Evolutionary conservation across 2,329 filamentous ascomycete genomes (phyloP), one percentile per base, ranked within the genome.

Genomic region (Diplodia corticola): DNA sequence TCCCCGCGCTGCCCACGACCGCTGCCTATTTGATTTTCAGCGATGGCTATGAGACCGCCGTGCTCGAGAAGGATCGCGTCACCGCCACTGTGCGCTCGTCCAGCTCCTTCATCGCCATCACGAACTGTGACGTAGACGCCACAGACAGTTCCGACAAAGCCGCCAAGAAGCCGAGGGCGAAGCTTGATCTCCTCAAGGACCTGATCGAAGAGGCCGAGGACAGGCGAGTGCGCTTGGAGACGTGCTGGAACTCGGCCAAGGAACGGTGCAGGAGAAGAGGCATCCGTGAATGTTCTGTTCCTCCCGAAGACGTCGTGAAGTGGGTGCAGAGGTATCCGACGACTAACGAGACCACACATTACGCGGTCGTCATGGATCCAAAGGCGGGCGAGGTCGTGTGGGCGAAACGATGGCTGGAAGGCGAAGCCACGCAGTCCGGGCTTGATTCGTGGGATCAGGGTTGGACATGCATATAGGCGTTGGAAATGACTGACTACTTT

Each of bases 1-100:
- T 86, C 1, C 75, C 80, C 2, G 67, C 68, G 0, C 72, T 77
- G 2, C 78, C 75, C 1, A 83, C 83, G 0, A 83, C 86, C 17
- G 84, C 85, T 1, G 85, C 84, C 44, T 89, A 88, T 70, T 70
- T 88, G 1, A 82, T 83, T 33, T 81, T 88, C 68, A 83, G 84
- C 68, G 80, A 86, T 54, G 84, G 84, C 0, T 64, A 67, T 0
- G 74, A 79, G 51, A 82, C 82, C 2, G 73, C 81, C 1, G 77
- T 84, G 0, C 76, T 89, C 54, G 85, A 88, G 69, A 88, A 88
- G 70, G 86, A 88, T 69, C 79, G 82, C 64, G 55, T 70, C 2
- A 80, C 73, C 1, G 84, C 83, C 3, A 77, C 77, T 0, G 70
- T 83, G 5, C 77, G 80, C n/a, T 77, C 76, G 1, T 82, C 81